Evolutionary conservation across 2,329 filamentous ascomycete genomes (phyloP).

Genomic region (Fusarium coicis): DNA sequence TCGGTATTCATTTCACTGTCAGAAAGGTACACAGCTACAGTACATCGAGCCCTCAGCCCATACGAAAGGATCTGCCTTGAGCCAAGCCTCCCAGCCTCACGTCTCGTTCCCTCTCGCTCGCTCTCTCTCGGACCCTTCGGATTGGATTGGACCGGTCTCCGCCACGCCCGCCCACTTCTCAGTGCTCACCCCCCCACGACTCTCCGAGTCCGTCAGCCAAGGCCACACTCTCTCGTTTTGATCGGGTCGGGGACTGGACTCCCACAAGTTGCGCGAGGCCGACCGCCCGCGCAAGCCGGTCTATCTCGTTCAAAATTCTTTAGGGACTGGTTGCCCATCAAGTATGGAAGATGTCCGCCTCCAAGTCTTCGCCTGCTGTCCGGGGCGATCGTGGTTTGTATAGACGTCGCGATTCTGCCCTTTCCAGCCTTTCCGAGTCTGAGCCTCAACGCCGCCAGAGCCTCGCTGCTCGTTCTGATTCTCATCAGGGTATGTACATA

Average conservation of each 20-base stretch:
- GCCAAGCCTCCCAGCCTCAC: conserved; percentile 33
- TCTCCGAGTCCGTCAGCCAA: conserved; percentile 34
- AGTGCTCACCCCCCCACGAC: conserved; percentile 31
- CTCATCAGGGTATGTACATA: conserved; percentile 46
- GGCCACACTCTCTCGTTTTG: conserved; percentile 33
- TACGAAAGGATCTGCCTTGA: conserved; percentile 4
- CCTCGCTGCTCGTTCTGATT: conserved; percentile 44
- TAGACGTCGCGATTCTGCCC: conserved; percentile 39
- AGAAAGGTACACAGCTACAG: neutral
- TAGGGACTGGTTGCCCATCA: conserved; percentile 39
- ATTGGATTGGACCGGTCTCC: conserved; percentile 32
- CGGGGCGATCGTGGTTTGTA: conserved; percentile 44
- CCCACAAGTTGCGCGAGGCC: conserved; percentile 39
- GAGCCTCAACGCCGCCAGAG: conserved; percentile 40
- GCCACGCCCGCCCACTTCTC: conserved; percentile 32
- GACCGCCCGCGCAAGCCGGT: conserved; percentile 39
- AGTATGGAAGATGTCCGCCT: conserved; percentile 53
- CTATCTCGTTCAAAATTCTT: conserved; percentile 35
- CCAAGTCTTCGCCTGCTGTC: conserved; percentile 43
- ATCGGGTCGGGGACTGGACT: conserved; percentile 39
- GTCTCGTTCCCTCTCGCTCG: conserved; percentile 9
- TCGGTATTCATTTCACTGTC: conserved; percentile 10
- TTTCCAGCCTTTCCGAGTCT: conserved; percentile 38
- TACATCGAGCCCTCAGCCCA: neutral
- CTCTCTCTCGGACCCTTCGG: conserved; percentile 38